Evolutionary conservation across 331 rosid genomes (phyloP).

Genomic region (Prunus yedoensis): DNA sequence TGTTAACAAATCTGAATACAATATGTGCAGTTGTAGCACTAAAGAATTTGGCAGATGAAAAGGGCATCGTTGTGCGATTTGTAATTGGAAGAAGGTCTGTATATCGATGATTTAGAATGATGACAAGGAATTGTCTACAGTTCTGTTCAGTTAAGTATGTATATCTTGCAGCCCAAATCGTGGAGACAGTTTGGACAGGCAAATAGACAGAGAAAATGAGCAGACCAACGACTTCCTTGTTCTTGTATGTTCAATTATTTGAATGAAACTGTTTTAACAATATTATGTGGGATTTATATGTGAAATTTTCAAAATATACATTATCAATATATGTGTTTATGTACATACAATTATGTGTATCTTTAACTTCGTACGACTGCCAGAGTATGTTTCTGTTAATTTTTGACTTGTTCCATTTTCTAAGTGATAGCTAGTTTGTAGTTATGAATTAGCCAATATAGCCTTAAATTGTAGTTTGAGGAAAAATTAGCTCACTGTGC

Average conservation of each 20-base stretch:
- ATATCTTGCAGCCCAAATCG: constrained; percentile 57
- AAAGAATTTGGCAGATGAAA: constrained; percentile 44
- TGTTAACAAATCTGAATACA: constrained; percentile 10
- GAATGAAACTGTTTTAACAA: constrained; percentile 16
- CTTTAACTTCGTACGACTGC: not conserved
- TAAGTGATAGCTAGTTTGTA: not conserved
- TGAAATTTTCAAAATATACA: not conserved
- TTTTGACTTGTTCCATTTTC: not conserved
- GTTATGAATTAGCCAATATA: not conserved
- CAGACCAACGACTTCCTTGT: constrained; percentile 59
- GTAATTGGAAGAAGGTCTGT: constrained; percentile 62
- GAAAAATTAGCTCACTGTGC: not conserved
- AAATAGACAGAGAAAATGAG: constrained; percentile 52
- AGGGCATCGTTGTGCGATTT: constrained; percentile 55
- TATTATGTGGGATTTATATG: constrained; percentile 12
- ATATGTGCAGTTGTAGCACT: constrained; percentile 41
- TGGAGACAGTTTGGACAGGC: constrained; percentile 65
- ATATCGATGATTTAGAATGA: constrained; percentile 23
- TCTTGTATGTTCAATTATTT: constrained; percentile 49
- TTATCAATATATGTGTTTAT: not conserved
- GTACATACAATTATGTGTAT: not conserved
- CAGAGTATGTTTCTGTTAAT: not conserved
- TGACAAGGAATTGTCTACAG: constrained; percentile 21
- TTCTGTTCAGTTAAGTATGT: constrained; percentile 23
- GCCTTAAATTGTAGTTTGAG: not conserved